phyloP scores from a whole-genome alignment of 169 alveolate genomes.

The Eimeria brunetti region DNA sequence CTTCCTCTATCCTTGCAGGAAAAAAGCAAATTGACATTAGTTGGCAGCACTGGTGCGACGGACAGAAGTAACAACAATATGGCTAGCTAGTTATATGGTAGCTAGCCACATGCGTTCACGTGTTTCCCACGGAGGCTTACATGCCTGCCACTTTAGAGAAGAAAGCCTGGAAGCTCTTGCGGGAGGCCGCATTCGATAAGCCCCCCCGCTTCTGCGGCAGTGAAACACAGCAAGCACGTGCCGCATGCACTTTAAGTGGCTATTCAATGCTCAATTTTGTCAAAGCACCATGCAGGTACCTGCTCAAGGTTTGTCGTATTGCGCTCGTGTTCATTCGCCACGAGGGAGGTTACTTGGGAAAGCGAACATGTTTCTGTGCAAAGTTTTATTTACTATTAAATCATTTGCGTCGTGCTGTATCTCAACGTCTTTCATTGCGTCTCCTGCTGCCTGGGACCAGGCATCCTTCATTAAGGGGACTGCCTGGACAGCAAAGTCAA shows the following conservation, averaged over 20 bases:
- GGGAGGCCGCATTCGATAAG: background rate
- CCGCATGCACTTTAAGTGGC: background rate
- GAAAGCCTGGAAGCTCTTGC: constrained; percentile 31
- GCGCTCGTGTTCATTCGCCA: background rate
- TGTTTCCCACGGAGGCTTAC: background rate
- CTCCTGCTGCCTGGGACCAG: constrained; percentile 60
- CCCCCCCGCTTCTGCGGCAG: constrained; percentile 37
- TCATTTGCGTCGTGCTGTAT: constrained; percentile 39
- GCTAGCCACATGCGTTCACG: background rate
- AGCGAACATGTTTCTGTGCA: background rate
- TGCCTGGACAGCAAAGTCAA: constrained; percentile 72
- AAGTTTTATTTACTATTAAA: background rate
- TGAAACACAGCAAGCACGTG: background rate
- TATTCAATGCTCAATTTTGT: background rate
- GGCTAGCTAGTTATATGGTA: background rate
- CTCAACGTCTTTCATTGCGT: background rate
- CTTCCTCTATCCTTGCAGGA: constrained; percentile 58
- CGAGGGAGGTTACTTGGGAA: background rate
- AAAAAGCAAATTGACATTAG: background rate
- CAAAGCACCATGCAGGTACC: too few relatives aligned
- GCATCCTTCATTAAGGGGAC: constrained; percentile 18
- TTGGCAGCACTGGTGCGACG: background rate
- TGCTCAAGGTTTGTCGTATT: background rate
- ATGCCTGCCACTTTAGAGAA: constrained; percentile 31
- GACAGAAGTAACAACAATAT: background rate